These are phyloP conservation scores for Leptographium wingfieldii DNA, from an alignment of 2,329 filamentous ascomycete genomes.

Conservation along the genomic window DNA sequence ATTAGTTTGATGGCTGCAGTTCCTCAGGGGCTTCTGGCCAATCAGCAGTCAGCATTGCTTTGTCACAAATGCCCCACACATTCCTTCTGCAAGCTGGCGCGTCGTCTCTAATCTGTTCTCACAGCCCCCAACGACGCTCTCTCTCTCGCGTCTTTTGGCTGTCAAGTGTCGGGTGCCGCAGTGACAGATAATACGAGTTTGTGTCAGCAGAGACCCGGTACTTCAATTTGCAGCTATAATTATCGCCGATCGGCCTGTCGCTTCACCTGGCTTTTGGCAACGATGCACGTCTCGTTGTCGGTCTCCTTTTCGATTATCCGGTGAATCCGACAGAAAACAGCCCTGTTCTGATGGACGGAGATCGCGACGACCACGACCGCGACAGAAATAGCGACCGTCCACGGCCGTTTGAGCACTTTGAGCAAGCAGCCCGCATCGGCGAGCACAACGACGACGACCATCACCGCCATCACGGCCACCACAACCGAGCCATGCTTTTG, in stretches of 20 bases:
- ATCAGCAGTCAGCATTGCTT: not conserved
- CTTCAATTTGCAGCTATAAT: not conserved
- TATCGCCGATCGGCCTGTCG: too few relatives aligned
- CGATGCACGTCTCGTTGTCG: not conserved
- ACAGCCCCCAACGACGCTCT: not conserved
- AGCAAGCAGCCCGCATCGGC: not conserved
- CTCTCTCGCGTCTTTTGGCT: not conserved
- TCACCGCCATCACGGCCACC: not conserved
- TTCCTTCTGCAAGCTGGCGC: not conserved
- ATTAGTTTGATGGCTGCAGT: not conserved
- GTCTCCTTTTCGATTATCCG: not conserved
- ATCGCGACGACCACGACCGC: not conserved
- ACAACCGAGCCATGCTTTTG: conserved; percentile 25
- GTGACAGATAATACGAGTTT: not conserved
- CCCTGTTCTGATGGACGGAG: not conserved
- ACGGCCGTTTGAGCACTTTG: not conserved
- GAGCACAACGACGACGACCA: not conserved
- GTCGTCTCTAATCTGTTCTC: not conserved
- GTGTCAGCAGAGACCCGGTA: not conserved
- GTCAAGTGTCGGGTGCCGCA: not conserved
- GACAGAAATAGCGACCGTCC: not conserved
- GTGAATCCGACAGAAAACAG: not conserved
- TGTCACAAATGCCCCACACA: not conserved
- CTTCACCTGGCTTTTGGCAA: not conserved
- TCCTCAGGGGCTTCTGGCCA: not conserved